Evolutionary conservation across 441 rosid species (phyloP).

Genomic region (Francoa sonchifolia): DNA sequence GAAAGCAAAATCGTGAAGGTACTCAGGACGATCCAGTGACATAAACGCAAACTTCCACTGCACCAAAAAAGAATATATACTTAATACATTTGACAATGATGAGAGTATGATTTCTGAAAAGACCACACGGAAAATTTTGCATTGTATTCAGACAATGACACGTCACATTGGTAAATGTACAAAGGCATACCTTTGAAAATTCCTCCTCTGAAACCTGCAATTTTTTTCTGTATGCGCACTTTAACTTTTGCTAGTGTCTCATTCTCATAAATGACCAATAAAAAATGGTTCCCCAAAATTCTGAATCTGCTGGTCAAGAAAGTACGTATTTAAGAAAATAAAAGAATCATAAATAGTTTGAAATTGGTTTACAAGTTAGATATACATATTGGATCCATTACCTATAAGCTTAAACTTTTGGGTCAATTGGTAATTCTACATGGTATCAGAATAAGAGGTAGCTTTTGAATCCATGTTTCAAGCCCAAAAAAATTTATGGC

Average conservation of each 20-base stretch:
- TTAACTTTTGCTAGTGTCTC: slow-evolving; percentile 52
- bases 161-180: neutral
- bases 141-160: too few species aligned
- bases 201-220: slow-evolving; percentile 60
- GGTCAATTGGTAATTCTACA: too few species aligned
- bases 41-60: slow-evolving; percentile 65
- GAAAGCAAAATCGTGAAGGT: slow-evolving; percentile 48
- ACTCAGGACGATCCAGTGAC: slow-evolving; percentile 56
- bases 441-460: too few species aligned
- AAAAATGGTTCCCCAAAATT: slow-evolving; percentile 73
- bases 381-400: too few species aligned
- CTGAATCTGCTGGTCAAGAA: slow-evolving; percentile 32
- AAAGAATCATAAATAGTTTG: too few species aligned
- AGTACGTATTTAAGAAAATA: too few species aligned
- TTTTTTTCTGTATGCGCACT: slow-evolving; percentile 49
- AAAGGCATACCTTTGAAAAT: slow-evolving; percentile 38
- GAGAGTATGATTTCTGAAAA: too few species aligned
- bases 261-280: slow-evolving; percentile 49
- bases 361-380: too few species aligned
- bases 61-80: neutral
- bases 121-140: too few species aligned
- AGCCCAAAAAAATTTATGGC: too few species aligned
- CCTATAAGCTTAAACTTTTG: too few species aligned
- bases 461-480: too few species aligned
- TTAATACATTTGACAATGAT: neutral